Evolutionary conservation across 2,329 filamentous ascomycete species (phyloP), one percentile per base, ranked within the genome.

Genomic region (Sordariomycetes sp.): DNA sequence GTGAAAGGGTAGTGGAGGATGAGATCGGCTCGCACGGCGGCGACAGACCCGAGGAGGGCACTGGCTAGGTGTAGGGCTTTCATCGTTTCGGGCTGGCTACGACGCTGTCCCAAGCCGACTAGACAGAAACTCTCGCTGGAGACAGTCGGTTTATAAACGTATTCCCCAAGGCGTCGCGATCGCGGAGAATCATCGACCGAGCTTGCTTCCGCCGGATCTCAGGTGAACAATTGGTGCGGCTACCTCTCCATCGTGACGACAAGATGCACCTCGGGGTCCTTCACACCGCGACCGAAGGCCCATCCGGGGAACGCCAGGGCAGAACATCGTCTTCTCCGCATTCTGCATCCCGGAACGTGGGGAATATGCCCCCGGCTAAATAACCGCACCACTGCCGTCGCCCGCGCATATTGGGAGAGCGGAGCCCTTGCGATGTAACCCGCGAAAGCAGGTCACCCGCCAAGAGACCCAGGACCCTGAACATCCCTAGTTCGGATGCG

Each of bases 1-100:
- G 55, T 52, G 4, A 52, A n/a, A 14, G 28, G 48, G 32, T 57
- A 53, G 20, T 57, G 55, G n/a, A 52, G 46, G 50, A 57, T 53
- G 34, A 57, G 55, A n/a, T 48, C 48, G 34, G 16, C 48, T n/a
- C 53, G 46, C 2, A 43, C 55, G 8, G 55, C 46, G n/a, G n/a
- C 46, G 46, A 50, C 2, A 11, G 46, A 22, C 6, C 46, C 46
- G n/a, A 50, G 46, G 46, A 50, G 22, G 40, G 40, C 40, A 20
- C 43, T n/a, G 5, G 48, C n/a, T 32, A 57, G 14, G 4, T 18
- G 32, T n/a, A 52, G 8, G n/a, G 48, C 32, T 34, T 48, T 52
- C 55, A 57, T 57, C 34, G 18, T n/a, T 24, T 20, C n/a, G 10
- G 24, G 12, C 16, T 28, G 37, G 12, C 14, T 6, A 18, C 7